phyloP scores from a whole-genome alignment of 345 rosid species.

The Salix brachista region DNA sequence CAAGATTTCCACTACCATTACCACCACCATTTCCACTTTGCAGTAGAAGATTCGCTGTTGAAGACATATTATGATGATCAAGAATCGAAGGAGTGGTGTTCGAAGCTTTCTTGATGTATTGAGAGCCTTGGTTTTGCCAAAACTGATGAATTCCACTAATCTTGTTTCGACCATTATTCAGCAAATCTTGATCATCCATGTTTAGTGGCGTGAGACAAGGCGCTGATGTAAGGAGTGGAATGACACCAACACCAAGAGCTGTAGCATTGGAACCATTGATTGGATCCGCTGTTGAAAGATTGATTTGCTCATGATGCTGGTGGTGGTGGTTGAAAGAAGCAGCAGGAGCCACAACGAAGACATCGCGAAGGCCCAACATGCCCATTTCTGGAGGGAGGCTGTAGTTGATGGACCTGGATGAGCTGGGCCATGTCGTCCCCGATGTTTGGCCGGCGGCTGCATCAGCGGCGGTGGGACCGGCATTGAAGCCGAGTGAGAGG shows the following conservation, averaged over 20 bases:
- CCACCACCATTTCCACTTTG: conserved; percentile 27
- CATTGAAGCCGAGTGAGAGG: conserved; percentile 95
- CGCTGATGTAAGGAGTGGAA: conserved; percentile 66
- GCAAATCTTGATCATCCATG: conserved; percentile 49
- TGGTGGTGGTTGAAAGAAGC: conserved; percentile 47
- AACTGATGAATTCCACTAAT: conserved; percentile 53
- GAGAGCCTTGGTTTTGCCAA: conserved; percentile 58
- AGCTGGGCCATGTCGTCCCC: conserved; percentile 49
- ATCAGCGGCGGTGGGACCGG: conserved; percentile 51
- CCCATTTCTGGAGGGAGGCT: conserved; percentile 72
- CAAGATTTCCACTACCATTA: conserved; percentile 11
- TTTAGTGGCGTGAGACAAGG: conserved; percentile 48
- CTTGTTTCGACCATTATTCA: conserved; percentile 32
- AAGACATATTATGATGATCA: conserved; percentile 29
- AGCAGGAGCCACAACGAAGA: conserved; percentile 79
- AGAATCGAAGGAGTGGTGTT: conserved; percentile 27
- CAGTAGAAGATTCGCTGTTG: conserved; percentile 31
- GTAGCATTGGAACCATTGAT: conserved; percentile 46
- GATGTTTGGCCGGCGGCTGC: conserved; percentile 24
- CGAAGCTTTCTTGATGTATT: conserved; percentile 23
- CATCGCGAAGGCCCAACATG: conserved; percentile 67
- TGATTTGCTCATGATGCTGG: conserved; percentile 44
- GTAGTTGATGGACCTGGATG: conserved; percentile 47
- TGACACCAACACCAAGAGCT: conserved; percentile 66
- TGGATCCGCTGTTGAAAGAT: conserved; percentile 28